phyloP scores from a whole-genome alignment of 768 basidiomycete species.

The Lactarius psammicola region DNA sequence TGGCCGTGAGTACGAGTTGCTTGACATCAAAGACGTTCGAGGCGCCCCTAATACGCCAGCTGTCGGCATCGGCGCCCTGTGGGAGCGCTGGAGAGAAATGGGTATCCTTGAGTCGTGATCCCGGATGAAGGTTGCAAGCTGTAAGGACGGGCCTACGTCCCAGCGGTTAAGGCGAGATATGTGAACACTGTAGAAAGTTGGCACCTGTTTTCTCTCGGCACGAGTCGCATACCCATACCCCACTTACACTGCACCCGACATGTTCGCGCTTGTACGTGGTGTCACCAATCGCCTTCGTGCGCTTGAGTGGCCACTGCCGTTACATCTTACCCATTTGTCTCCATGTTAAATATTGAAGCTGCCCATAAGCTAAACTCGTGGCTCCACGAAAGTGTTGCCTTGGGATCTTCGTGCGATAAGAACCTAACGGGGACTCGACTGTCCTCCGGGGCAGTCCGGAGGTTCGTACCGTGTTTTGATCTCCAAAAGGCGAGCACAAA shows the following conservation, averaged over 20 bases:
- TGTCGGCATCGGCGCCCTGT: constrained; percentile 75
- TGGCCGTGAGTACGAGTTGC: constrained; percentile 86
- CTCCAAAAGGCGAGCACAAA: not conserved
- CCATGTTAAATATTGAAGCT: not conserved
- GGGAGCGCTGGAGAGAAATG: constrained; percentile 89
- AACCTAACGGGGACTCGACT: not conserved
- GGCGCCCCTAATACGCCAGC: constrained; percentile 53
- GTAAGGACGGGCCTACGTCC: not conserved
- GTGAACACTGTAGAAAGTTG: constrained; percentile 9
- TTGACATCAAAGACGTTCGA: constrained; percentile 86
- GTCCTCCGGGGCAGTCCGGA: not conserved
- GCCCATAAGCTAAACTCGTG: not conserved
- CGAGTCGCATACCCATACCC: constrained; percentile 11
- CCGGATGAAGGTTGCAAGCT: not conserved
- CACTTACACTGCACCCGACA: constrained; percentile 2
- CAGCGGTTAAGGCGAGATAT: not conserved
- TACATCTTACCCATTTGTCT: not conserved
- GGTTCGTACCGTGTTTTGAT: not conserved
- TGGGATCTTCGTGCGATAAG: not conserved
- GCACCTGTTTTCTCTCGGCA: constrained; percentile 9
- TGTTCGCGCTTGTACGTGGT: not conserved
- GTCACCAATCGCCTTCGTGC: not conserved
- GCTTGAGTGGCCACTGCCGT: not conserved
- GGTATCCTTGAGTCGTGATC: constrained; percentile 58
- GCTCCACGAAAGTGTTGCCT: not conserved